phyloP scores from a whole-genome alignment of 371 early-diverging fungal genomes.

The Haplosporangium sp. region DNA sequence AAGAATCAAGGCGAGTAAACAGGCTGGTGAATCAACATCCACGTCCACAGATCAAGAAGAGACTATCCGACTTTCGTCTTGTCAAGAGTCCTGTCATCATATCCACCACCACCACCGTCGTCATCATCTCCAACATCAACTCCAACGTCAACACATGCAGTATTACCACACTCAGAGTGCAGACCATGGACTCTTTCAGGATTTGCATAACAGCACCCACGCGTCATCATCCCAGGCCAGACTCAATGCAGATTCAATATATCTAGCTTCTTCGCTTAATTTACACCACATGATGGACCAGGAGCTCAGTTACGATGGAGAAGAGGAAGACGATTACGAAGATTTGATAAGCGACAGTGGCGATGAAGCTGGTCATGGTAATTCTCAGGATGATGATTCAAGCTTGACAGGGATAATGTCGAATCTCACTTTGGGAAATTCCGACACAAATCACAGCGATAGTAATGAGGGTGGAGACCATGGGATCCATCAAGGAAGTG shows the following conservation, averaged over 20 bases:
- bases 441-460: background rate
- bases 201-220: background rate
- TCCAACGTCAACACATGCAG: background rate
- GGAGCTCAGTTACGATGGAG: slow-evolving; percentile 20
- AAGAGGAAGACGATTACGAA: slow-evolving; percentile 10
- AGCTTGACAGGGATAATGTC: background rate
- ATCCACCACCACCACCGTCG: background rate
- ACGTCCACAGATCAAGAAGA: background rate
- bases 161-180: background rate
- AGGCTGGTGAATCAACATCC: background rate
- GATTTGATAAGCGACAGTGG: slow-evolving; percentile 15
- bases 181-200: background rate
- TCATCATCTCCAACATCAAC: slow-evolving; percentile 1
- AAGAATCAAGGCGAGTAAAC: slow-evolving; percentile 9
- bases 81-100: background rate
- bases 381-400: background rate
- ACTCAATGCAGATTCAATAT: background rate
- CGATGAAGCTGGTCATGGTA: background rate
- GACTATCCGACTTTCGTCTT: background rate
- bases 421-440: background rate
- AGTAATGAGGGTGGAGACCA: background rate
- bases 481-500: background rate
- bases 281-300: background rate
- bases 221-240: slow-evolving; percentile 1
- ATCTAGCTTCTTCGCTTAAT: background rate